Base-by-base conservation (phyloP, 1,139 yeast species). In the Magnusiomyces paraingens region DNA sequence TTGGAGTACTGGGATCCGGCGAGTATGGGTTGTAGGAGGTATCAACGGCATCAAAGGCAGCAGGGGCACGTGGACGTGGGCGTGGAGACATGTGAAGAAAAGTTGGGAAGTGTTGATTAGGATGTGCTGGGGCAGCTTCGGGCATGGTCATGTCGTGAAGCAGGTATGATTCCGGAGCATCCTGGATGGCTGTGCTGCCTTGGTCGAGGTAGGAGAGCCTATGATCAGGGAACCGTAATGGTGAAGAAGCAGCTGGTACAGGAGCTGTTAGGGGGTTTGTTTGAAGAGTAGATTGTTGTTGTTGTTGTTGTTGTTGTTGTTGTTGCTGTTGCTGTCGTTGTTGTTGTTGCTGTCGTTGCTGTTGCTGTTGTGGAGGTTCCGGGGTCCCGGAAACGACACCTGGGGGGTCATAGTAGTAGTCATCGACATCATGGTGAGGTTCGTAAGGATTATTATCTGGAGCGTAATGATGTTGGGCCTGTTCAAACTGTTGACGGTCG, bases 361-460 rank as follows among this genome's bases (percentile, higher is more conserved):
- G 51, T 40, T 42, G 47, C 21, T 35, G 21, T 21, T 15, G 48
- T 26, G 8, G 32, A 8, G 42, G 43, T 12, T 38, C 50, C 14
- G 50, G 43, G 36, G 26, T 50, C 14, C 43, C 32, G 48, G 38
- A 36, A 8, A 49, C 49, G 15, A 46, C 17, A 2, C 55, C 55
- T 6, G 52, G 52, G 6, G 55, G 55, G 20, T 55, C 58, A 47
- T 55, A 55, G 45, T 40, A 54, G 10, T 21, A 20, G 22, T 47
- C 50, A 47, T 47, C 50, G 32, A 26, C 38, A n/a, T 44, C 47
- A n/a, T 44, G 47, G 26, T 44, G 47, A 29, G 26, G 32, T 10
- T 6, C 38, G 38, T 26, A 14, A 17, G 26, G 39, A 26, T 44
- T 15, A 3, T 26, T 26, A 8, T 26, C 32, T 26, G 32, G 32